Evolutionary conservation across 108 stramenopile genomes (phyloP).

Genomic region (Discostella pseudostelligera): DNA sequence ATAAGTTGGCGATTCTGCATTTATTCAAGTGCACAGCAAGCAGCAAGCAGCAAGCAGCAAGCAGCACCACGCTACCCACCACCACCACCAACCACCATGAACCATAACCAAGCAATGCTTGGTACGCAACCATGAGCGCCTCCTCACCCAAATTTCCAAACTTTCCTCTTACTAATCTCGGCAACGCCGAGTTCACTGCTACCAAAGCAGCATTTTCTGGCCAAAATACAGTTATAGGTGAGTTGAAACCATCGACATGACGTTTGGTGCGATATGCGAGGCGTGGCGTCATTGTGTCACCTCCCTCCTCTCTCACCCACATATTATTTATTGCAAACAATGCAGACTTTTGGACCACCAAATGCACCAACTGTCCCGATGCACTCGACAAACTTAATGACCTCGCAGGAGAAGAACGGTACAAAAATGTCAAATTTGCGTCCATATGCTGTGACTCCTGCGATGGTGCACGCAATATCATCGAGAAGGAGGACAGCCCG

Average conservation of each 20-base stretch:
- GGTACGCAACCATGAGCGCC: constrained; percentile 1
- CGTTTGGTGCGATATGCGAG: too few relatives aligned
- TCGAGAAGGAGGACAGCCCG: constrained; percentile 65
- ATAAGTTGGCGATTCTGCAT: too few relatives aligned
- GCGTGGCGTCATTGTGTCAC: not conserved
- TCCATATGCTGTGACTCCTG: constrained; percentile 83
- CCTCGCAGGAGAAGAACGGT: constrained; percentile 56
- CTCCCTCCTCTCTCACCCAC: constrained; percentile 7
- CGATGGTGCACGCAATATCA: constrained; percentile 84
- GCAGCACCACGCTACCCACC: too few relatives aligned
- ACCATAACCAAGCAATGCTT: too few relatives aligned
- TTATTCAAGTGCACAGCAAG: too few relatives aligned
- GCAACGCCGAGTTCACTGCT: constrained; percentile 60
- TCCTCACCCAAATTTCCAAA: constrained; percentile 31
- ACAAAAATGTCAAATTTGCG: constrained; percentile 67
- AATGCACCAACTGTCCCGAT: constrained; percentile 79
- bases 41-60: too few relatives aligned
- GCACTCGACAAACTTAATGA: constrained; percentile 74
- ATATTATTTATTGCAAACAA: not conserved
- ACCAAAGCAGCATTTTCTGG: constrained; percentile 60
- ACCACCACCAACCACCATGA: too few relatives aligned
- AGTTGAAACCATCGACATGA: constrained; percentile 9
- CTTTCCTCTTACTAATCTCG: constrained; percentile 66
- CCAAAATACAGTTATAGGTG: constrained; percentile 77
- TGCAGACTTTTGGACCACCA: constrained; percentile 90